Conservation (phyloP, 352 stramenopile genomes). For the Globisporangium irregulare region DNA sequence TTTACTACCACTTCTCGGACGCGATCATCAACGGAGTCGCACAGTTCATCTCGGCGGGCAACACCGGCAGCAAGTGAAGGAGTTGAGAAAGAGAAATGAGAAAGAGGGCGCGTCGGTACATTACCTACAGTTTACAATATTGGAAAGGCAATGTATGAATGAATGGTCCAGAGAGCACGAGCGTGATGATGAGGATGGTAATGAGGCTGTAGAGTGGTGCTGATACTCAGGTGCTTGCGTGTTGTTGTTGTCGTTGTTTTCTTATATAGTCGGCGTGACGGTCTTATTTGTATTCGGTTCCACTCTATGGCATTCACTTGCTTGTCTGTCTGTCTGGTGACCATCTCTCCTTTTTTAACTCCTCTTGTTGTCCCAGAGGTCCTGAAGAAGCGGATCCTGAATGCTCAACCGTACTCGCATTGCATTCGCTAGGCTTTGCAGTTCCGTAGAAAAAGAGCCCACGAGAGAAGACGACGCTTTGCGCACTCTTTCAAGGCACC, state of each 20-base stretch:
- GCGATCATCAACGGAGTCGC: conserved; percentile 68
- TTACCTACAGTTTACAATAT: background rate
- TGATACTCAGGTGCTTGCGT: background rate
- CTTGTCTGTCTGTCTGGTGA: background rate
- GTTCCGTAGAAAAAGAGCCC: background rate
- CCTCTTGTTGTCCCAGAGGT: conserved; percentile 12
- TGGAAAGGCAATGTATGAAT: background rate
- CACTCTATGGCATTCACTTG: background rate
- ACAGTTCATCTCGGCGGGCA: conserved; percentile 41
- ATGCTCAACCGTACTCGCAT: conserved; percentile 11
- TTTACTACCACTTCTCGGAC: conserved; percentile 79
- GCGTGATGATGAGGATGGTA: background rate
- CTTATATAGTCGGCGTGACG: background rate
- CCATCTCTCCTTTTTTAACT: background rate
- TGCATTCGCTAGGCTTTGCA: background rate
- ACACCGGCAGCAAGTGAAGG: background rate
- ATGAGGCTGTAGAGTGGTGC: conserved; percentile 1
- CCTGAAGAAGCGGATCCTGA: conserved; percentile 19
- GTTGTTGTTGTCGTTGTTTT: background rate
- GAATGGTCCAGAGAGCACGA: background rate
- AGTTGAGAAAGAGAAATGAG: background rate
- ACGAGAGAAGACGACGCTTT: background rate
- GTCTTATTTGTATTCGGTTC: background rate
- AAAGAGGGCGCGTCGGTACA: background rate
- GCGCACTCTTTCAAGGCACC: conserved; percentile 32